These are phyloP conservation scores for Aureobasidium sp. DNA, from an alignment of 2,329 filamentous ascomycete species.

Conservation along the genomic window DNA sequence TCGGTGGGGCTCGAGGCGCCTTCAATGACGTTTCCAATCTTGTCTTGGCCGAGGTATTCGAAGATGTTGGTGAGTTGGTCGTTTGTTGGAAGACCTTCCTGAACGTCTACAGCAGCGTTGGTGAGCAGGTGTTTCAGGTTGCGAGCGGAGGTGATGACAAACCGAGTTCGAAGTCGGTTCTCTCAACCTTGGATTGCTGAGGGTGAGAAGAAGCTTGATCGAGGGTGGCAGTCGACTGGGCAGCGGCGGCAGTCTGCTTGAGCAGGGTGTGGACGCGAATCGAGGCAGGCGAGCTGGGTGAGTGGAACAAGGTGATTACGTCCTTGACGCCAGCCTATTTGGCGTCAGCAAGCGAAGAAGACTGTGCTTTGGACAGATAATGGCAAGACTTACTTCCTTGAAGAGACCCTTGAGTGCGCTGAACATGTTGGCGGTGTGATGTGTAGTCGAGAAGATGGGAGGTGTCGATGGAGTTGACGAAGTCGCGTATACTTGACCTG, in stretches of 20 bases:
- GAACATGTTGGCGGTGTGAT: slow-evolving; percentile 8
- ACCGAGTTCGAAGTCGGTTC: slow-evolving; percentile 70
- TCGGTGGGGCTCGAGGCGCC: slow-evolving; percentile 69
- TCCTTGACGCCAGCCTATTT: slow-evolving; percentile 52
- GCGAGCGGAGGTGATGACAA: slow-evolving; percentile 13
- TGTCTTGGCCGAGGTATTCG: slow-evolving; percentile 65
- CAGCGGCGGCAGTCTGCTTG: slow-evolving; percentile 69
- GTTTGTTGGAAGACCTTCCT: slow-evolving; percentile 69
- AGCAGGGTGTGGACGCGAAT: slow-evolving; percentile 66
- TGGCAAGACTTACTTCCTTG: slow-evolving; percentile 35
- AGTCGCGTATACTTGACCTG: background rate
- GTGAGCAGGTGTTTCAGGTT: background rate
- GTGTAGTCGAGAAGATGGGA: background rate
- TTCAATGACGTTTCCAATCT: slow-evolving; percentile 59
- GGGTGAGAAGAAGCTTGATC: slow-evolving; percentile 66
- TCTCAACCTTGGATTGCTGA: slow-evolving; percentile 52
- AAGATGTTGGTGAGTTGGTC: slow-evolving; percentile 80
- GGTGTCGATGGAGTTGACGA: background rate
- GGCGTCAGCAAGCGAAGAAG: background rate
- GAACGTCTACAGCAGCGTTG: slow-evolving; percentile 50
- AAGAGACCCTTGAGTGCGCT: slow-evolving; percentile 39
- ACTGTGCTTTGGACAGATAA: no score
- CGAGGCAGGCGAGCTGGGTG: slow-evolving; percentile 66
- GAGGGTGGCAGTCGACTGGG: slow-evolving; percentile 59
- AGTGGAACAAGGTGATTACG: slow-evolving; percentile 94